Conservation (phyloP, 2,329 filamentous ascomycete species). For the Exophiala lecanii-corni region DNA sequence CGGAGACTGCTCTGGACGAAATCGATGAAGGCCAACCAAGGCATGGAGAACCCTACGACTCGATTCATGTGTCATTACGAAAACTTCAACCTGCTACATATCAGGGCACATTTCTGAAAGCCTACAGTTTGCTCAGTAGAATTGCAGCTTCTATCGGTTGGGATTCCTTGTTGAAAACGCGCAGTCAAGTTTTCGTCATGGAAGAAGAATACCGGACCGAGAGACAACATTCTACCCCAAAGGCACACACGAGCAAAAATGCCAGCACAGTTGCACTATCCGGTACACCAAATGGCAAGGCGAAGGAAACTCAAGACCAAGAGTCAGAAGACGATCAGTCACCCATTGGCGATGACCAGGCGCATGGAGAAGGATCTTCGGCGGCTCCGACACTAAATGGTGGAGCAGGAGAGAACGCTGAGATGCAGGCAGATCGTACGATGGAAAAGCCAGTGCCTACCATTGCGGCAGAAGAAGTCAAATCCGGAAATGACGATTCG, state of each 20-base stretch:
- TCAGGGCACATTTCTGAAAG: slow-evolving; percentile 91
- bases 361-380: slow-evolving; percentile 26
- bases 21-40: slow-evolving; percentile 79
- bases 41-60: slow-evolving; percentile 72
- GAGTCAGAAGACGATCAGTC: slow-evolving; percentile 26
- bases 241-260: slow-evolving; percentile 56
- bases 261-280: slow-evolving; percentile 75
- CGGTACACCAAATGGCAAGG: slow-evolving; percentile 55
- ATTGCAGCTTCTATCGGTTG: slow-evolving; percentile 96
- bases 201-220: slow-evolving; percentile 96
- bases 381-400: slow-evolving; percentile 33
- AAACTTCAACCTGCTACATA: slow-evolving; percentile 85
- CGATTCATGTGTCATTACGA: slow-evolving; percentile 79
- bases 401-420: slow-evolving; percentile 25
- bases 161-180: slow-evolving; percentile 90
- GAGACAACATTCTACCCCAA: slow-evolving; percentile 46
- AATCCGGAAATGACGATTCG: slow-evolving; percentile 66
- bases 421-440: slow-evolving; percentile 32
- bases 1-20: slow-evolving; percentile 88
- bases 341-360: slow-evolving; percentile 29
- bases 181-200: slow-evolving; percentile 98
- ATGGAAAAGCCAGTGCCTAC: slow-evolving; percentile 78
- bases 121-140: slow-evolving; percentile 89
- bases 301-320: slow-evolving; percentile 33
- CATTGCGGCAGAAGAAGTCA: slow-evolving; percentile 70